These are phyloP conservation scores for Chimonanthus salicifolius DNA, from an alignment of 164 flowering plant species.

Conservation along the genomic window DNA sequence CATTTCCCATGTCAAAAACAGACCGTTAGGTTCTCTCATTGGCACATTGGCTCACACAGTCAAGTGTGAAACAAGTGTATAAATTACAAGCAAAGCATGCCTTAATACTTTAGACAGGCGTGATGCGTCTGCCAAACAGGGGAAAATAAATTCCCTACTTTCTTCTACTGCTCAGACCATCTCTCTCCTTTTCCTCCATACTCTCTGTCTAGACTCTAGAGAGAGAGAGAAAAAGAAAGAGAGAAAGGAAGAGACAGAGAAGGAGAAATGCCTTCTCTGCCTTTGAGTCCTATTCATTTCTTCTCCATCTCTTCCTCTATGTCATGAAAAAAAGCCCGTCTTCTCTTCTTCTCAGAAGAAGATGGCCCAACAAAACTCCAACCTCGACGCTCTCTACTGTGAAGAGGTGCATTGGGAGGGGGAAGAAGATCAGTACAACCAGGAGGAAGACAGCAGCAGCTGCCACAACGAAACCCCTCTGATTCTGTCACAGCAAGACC, in stretches of 20 bases:
- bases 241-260: background rate
- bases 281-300: background rate
- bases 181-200: background rate
- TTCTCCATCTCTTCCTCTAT: conserved; percentile 1
- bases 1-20: no score
- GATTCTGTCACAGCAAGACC: background rate
- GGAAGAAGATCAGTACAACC: background rate
- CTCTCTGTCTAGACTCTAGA: background rate
- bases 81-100: no score
- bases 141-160: background rate
- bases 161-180: background rate
- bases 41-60: no score
- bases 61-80: no score
- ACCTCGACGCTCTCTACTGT: conserved; percentile 53
- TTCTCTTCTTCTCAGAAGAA: conserved; percentile 48
- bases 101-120: conserved; percentile 18
- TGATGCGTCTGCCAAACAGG: conserved; percentile 4
- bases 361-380: conserved; percentile 29
- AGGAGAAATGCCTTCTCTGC: conserved; percentile 3
- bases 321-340: conserved; percentile 6
- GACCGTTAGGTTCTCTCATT: no score
- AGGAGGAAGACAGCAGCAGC: background rate
- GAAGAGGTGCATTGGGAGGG: conserved; percentile 29
- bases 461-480: background rate
- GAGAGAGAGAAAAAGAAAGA: background rate